Conservation (phyloP, 371 early-diverging fungal species). For the Apophysomyces ossiformis region DNA sequence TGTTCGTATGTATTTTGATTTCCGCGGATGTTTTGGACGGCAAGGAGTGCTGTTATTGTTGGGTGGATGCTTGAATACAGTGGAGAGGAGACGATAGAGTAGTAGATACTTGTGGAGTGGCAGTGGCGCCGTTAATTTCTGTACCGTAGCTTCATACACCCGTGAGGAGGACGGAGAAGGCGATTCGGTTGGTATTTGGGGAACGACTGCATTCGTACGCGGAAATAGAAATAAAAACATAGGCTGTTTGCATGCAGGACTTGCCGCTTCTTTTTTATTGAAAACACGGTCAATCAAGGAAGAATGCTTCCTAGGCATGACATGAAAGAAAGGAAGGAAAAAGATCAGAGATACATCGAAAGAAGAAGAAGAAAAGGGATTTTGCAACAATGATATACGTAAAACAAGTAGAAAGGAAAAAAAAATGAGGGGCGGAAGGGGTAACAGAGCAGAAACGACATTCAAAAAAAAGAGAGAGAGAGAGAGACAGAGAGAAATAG, state of each 20-base stretch:
- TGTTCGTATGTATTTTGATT: background rate
- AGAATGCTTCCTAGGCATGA: slow-evolving; percentile 5
- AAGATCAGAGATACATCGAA: background rate
- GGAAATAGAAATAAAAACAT: background rate
- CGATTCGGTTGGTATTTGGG: background rate
- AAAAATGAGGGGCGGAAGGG: slow-evolving; percentile 4
- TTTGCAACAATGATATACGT: slow-evolving; percentile 1
- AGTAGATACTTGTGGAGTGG: slow-evolving; percentile 3
- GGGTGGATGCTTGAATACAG: background rate
- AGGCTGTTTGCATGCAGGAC: background rate
- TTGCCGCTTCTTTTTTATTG: background rate
- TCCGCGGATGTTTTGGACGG: background rate
- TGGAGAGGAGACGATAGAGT: slow-evolving; percentile 1
- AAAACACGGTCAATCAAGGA: slow-evolving; percentile 6
- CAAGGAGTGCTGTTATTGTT: background rate
- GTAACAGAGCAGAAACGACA: background rate
- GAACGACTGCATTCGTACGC: slow-evolving; percentile 4
- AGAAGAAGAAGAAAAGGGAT: background rate
- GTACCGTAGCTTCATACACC: slow-evolving; percentile 4
- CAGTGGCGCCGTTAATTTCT: slow-evolving; percentile 8
- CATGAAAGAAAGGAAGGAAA: background rate
- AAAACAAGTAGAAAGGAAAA: slow-evolving; percentile 3
- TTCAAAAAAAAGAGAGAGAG: background rate
- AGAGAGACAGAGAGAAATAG: too few relatives aligned
- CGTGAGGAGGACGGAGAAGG: background rate